phyloP scores from a whole-genome alignment of 2,329 filamentous ascomycete species.

The Albifimbria verrucaria region DNA sequence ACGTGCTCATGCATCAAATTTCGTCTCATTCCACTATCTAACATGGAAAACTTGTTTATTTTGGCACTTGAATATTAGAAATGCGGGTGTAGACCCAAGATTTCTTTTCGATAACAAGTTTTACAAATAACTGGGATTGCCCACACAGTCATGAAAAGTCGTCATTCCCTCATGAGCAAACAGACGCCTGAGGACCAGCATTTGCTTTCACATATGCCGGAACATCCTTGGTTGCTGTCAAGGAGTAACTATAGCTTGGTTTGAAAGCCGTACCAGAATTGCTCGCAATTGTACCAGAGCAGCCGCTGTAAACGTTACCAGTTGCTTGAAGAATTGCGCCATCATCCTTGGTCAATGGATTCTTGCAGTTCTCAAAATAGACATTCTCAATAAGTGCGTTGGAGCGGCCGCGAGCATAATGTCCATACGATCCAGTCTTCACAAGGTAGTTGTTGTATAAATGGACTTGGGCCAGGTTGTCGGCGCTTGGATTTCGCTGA shows the following conservation, averaged over 20 bases:
- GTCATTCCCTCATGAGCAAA: conserved; percentile 6
- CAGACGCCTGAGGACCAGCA: conserved; percentile 10
- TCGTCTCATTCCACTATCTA: too few species aligned
- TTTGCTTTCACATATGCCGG: conserved; percentile 8
- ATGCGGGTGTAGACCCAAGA: too few species aligned
- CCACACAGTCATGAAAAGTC: too few species aligned
- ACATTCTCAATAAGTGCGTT: conserved; percentile 11
- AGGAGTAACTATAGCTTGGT: conserved; percentile 7
- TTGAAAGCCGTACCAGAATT: conserved; percentile 9
- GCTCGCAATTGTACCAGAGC: conserved; percentile 6
- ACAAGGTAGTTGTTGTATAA: conserved; percentile 14
- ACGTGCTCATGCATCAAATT: too few species aligned
- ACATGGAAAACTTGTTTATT: too few species aligned
- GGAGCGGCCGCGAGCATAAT: conserved; percentile 11
- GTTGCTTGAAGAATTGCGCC: conserved; percentile 9
- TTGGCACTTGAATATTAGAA: too few species aligned
- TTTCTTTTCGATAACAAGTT: too few species aligned
- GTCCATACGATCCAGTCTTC: conserved; percentile 10
- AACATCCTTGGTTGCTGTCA: conserved; percentile 10
- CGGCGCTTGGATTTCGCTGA: conserved; percentile 12
- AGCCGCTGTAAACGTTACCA: conserved; percentile 11
- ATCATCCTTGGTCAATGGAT: conserved; percentile 10
- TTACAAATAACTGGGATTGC: too few species aligned
- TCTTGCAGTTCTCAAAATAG: conserved; percentile 12
- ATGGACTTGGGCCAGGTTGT: conserved; percentile 11